Conservation (phyloP, 2,329 filamentous ascomycete genomes). For the Fusarium proliferatum region DNA sequence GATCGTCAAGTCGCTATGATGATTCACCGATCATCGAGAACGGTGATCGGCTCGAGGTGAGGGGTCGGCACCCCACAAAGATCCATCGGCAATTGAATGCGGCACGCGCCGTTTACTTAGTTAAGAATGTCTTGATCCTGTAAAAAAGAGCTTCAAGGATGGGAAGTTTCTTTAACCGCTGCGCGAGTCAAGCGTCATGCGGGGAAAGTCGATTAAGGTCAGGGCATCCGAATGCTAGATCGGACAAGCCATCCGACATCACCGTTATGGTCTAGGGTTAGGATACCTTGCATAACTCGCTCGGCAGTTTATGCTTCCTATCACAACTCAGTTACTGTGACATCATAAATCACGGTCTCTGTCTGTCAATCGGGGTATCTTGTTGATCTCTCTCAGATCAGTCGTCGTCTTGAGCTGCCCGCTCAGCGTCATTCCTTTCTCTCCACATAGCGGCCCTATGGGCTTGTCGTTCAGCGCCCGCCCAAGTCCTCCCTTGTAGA, state of each 20-base stretch:
- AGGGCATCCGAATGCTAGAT: background rate
- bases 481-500: constrained; percentile 63
- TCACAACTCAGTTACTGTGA: background rate
- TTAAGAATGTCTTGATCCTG: background rate
- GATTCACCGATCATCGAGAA: constrained; percentile 2
- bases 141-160: background rate
- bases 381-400: background rate
- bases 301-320: background rate
- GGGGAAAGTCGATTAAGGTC: background rate
- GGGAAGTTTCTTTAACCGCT: background rate
- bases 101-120: constrained; percentile 3
- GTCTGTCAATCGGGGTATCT: background rate
- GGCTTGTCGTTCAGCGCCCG: constrained; percentile 47
- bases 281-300: background rate
- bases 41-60: constrained; percentile 3
- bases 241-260: background rate
- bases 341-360: background rate
- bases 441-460: constrained; percentile 35
- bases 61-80: constrained; percentile 24
- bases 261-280: background rate
- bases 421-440: constrained; percentile 11
- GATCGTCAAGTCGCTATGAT: constrained; percentile 4
- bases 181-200: background rate
- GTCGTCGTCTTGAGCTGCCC: background rate
- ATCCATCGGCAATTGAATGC: constrained; percentile 23